Evolutionary conservation across 176 grass and related monocot genomes (phyloP), one percentile per base, ranked within the genome.

Genomic region (Themeda triandra): DNA sequence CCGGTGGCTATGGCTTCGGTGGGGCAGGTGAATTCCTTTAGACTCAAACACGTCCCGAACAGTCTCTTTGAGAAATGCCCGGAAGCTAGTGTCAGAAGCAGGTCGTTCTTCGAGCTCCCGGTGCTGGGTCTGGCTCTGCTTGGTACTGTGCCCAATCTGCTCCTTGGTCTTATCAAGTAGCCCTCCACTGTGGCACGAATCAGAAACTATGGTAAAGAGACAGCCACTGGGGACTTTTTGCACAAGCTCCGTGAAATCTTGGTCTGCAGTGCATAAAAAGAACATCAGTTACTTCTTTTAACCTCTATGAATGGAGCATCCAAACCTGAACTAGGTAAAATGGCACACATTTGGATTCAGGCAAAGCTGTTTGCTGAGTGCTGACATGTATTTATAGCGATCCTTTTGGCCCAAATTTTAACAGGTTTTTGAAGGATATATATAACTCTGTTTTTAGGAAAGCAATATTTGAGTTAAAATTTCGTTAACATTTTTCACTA

Each of bases 111-210:
- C 86, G 5, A 80, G 78, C 21, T 89, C 80, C 0, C 79, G 37
- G 21, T 72, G 45, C 66, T 88, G 82, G 33, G 45, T 35, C 39
- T 92, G 6, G 12, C 54, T 85, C 85, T 76, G 63, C 69, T 54
- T 90, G 13, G 89, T 92, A 62, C 91, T 94, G 63, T 93, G 68
- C 0, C 96, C 96, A 18, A 98, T 94, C 86, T 98, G 96, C 65
- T 96, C 96, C 86, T 98, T 98, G 13, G 93, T 68, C 67, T 89
- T 85, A 62, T 94, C 93, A 4, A 98, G 71, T 8, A 98, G 78
- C 42, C 96, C 96, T 1, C 96, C 93, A 5, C 93, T 99, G 86
- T 99, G 96, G 87, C 96, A 99, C 14, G 93, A 96, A 37, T 96
- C 93, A 0, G 89, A 92, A 9, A 99, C 93, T 24, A 96, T 90